Base-by-base conservation (phyloP, 306 rosid species). In the Aeschynomene evenia region DNA sequence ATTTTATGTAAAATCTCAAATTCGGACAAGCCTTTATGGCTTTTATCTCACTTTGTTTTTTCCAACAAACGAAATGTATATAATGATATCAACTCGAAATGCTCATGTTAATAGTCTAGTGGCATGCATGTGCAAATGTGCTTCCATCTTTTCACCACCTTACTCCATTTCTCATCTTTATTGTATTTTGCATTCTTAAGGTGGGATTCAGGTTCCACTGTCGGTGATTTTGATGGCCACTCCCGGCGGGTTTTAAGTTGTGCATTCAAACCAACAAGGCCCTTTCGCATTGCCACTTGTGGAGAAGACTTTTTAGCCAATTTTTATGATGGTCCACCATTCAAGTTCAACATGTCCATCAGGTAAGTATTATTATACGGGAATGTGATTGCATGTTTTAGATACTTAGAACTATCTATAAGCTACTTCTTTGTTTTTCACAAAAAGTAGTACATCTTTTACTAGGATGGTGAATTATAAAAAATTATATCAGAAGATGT, bases 151-250 rank as follows among this genome's bases (percentile, higher is more conserved):
- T 58, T 28, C 49, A 19, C 20, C 23, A 54, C 28, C n/a, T 46
- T 23, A 37, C 15, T 23, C 26, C 16, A 33, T 26, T 68, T 68
- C 14, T 56, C 14, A 42, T 37, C 46, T 70, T 75, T 21, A 1
- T 63, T 58, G 0, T 45, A 24, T 73, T 57, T 57, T 69, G 68
- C 9, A 33, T 33, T 55, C 62, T 61, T 19, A 74, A 94, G 99
- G 95, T 94, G 99, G 97, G 99, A 94, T 80, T 85, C 97, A 0
- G 97, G 97, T 22, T 79, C 92, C 3, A 91, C 93, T n/a, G 96
- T 94, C 6, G 97, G 99, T 43, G 99, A 94, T 56, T 94, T 94
- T 69, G 99, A 94, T 85, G 99, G 99, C 52, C 99, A 94, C 71
- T 94, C 99, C 24, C 85, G 87, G 55, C 87, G 96, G 37, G 97